Conservation (phyloP, 2,329 filamentous ascomycete genomes). For the Byssochlamys sp. region DNA sequence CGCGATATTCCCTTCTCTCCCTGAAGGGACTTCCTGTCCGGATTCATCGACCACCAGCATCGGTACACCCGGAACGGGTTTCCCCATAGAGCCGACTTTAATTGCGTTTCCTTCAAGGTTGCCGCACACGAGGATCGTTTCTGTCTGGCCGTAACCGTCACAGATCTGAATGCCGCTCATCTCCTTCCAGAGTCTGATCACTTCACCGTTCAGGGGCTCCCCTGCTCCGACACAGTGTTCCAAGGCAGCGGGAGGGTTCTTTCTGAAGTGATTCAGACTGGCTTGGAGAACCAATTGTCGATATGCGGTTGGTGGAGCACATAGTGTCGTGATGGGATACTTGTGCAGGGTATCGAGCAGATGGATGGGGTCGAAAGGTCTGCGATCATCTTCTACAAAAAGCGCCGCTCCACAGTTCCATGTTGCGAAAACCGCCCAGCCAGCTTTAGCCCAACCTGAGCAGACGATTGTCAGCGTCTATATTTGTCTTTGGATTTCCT, state of each 20-base stretch:
- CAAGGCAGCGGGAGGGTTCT: conserved; percentile 19
- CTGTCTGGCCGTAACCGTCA: conserved; percentile 35
- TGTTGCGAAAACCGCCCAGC: conserved; percentile 31
- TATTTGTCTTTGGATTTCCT: not conserved
- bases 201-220: conserved; percentile 33
- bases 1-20: not conserved
- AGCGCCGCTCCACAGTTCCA: conserved; percentile 35
- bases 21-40: not conserved
- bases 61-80: not conserved
- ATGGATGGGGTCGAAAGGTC: conserved; percentile 21
- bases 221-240: conserved; percentile 31
- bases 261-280: conserved; percentile 19
- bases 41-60: not conserved
- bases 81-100: conserved; percentile 31
- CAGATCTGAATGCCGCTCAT: conserved; percentile 28
- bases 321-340: conserved; percentile 34
- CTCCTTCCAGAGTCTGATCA: conserved; percentile 28
- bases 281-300: conserved; percentile 17
- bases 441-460: conserved; percentile 34
- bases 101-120: conserved; percentile 27
- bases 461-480: not conserved
- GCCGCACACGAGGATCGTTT: conserved; percentile 31
- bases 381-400: conserved; percentile 32
- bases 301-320: conserved; percentile 33
- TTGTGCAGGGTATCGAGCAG: conserved; percentile 25